These are phyloP conservation scores for Pigoraptor vietnamica DNA, from an alignment of 78 protist genomes.

Conservation along the genomic window DNA sequence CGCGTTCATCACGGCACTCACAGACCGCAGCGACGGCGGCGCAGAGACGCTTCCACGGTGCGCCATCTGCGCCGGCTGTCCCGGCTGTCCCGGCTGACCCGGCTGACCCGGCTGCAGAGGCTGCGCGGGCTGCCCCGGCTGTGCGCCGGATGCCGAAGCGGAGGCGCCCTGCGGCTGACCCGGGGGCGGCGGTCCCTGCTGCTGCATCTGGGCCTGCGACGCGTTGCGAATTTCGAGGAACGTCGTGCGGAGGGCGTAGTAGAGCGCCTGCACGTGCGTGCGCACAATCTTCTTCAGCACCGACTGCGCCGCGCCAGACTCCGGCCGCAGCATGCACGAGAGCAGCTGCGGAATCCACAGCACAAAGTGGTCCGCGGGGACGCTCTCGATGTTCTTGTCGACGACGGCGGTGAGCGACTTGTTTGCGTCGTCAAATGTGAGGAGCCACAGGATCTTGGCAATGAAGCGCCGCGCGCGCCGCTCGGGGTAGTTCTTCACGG, in stretches of 20 bases:
- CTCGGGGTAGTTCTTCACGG: constrained; percentile 3
- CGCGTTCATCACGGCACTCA: not conserved
- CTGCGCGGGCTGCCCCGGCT: no score
- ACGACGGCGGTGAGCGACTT: constrained; percentile 7
- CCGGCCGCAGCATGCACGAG: constrained; percentile 2
- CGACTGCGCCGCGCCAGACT: not conserved
- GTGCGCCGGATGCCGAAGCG: no score
- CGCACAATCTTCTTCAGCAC: constrained; percentile 14
- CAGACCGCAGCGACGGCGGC: not conserved
- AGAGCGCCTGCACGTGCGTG: constrained; percentile 45
- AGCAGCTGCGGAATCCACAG: constrained; percentile 55
- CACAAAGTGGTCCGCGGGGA: constrained; percentile 40
- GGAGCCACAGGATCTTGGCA: constrained; percentile 15
- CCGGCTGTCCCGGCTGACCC: no score
- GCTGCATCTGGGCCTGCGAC: not conserved
- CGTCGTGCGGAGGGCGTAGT: constrained; percentile 34
- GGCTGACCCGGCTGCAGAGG: no score
- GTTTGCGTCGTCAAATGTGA: not conserved
- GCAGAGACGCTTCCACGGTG: not conserved
- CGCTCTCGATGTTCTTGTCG: not conserved
- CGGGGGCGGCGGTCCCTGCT: not conserved
- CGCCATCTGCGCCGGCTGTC: not conserved
- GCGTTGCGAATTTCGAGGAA: not conserved
- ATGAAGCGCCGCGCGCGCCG: not conserved
- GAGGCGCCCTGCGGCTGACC: not conserved